phyloP scores from a whole-genome alignment of 345 rosid species.

The Aegle marmelos region DNA sequence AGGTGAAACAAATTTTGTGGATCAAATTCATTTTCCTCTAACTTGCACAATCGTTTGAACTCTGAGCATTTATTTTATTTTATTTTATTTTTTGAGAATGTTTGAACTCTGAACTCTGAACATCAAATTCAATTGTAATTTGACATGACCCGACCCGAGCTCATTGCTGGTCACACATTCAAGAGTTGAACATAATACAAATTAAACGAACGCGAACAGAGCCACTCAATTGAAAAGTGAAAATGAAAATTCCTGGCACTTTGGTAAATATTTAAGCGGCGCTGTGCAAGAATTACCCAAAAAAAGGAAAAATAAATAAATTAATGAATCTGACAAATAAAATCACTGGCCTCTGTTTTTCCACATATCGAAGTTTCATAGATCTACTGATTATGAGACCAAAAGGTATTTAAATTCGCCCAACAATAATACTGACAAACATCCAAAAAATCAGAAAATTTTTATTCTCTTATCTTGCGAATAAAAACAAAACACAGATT shows the following conservation, averaged over 20 bases:
- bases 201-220: not conserved
- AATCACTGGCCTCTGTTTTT: constrained; percentile 11
- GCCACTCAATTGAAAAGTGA: not conserved
- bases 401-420: constrained; percentile 12
- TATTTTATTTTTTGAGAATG: no score
- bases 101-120: no score
- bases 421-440: not conserved
- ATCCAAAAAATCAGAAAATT: not conserved
- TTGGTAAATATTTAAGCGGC: not conserved
- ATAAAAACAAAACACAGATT: not conserved
- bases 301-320: not conserved
- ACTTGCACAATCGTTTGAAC: not conserved
- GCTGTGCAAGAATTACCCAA: not conserved
- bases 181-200: not conserved
- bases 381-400: not conserved
- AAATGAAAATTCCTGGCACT: not conserved
- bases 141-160: not conserved
- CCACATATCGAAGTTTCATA: not conserved
- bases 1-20: not conserved
- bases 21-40: not conserved
- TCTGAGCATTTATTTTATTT: no score
- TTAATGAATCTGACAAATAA: not conserved
- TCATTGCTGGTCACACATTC: not conserved
- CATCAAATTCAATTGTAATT: no score
- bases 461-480: not conserved